Conservation (phyloP, 2,329 filamentous ascomycete species). For the Aspergillus fijiensis region DNA sequence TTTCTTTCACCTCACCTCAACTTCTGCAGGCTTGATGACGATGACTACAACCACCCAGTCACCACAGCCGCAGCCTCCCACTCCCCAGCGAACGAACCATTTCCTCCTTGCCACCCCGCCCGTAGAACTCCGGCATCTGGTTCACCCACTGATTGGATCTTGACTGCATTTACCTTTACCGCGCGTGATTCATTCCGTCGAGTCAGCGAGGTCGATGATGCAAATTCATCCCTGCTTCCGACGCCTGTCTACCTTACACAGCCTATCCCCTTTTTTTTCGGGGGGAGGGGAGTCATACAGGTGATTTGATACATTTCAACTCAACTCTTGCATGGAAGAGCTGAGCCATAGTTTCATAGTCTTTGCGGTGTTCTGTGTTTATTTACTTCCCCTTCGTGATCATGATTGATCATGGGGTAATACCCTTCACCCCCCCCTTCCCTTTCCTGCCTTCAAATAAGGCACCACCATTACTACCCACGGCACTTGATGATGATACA, state of each 20-base stretch:
- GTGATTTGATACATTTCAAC: background rate
- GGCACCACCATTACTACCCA: background rate
- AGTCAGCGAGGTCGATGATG: slow-evolving; percentile 14
- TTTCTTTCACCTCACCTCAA: background rate
- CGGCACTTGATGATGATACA: slow-evolving; percentile 25
- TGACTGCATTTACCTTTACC: slow-evolving; percentile 7
- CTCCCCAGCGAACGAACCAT: slow-evolving; percentile 3
- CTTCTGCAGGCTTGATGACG: background rate
- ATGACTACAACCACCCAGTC: background rate
- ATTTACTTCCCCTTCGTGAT: background rate
- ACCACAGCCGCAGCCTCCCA: too few species aligned
- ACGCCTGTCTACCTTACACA: slow-evolving; percentile 4
- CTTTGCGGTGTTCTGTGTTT: background rate
- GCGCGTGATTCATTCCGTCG: slow-evolving; percentile 15
- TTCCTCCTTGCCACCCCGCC: slow-evolving; percentile 20
- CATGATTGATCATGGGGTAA: background rate
- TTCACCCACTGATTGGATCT: slow-evolving; percentile 17
- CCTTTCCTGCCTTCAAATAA: background rate
- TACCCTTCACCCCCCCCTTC: slow-evolving; percentile 3
- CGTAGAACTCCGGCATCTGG: slow-evolving; percentile 13
- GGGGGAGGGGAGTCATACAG: background rate
- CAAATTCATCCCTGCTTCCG: slow-evolving; percentile 6
- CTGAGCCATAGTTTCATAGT: background rate
- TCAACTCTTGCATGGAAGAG: background rate
- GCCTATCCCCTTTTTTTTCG: background rate